Conservation (phyloP, 495 filamentous ascomycete genomes). For the Neurospora africana region DNA sequence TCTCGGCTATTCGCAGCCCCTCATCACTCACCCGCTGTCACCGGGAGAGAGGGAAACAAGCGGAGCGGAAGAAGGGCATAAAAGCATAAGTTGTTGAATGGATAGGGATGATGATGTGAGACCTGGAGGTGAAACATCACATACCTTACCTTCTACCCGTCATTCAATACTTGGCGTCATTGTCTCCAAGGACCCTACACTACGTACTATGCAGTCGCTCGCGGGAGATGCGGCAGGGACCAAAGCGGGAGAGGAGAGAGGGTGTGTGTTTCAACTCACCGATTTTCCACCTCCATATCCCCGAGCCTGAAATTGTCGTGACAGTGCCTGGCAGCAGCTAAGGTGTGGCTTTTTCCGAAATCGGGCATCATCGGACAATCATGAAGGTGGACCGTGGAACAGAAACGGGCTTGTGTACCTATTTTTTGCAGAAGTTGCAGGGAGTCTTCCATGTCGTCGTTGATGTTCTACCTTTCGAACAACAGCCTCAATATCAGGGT, state of each 20-base stretch:
- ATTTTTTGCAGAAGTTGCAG: not conserved
- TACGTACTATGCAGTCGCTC: not conserved
- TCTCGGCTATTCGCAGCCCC: not conserved
- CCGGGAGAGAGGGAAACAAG: not conserved
- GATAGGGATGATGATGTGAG: not conserved
- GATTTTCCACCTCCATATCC: not conserved
- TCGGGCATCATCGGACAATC: no score
- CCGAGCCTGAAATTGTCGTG: not conserved
- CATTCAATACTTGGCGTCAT: not conserved
- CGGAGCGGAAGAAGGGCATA: not conserved
- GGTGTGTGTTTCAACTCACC: not conserved
- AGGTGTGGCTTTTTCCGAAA: no score
- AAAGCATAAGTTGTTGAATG: not conserved
- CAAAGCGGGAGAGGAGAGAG: not conserved
- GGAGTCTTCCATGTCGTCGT: not conserved
- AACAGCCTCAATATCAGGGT: not conserved
- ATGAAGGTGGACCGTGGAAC: not conserved
- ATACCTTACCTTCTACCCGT: not conserved
- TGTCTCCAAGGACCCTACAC: not conserved
- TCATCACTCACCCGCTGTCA: not conserved
- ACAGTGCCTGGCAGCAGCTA: not conserved
- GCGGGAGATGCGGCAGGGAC: not conserved
- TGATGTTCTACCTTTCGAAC: not conserved
- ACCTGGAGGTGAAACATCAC: not conserved
- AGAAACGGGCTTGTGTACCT: no score